Evolutionary conservation across 2,329 filamentous ascomycete species (phyloP), one percentile per base, ranked within the genome.

Genomic region (Neurospora sp.): DNA sequence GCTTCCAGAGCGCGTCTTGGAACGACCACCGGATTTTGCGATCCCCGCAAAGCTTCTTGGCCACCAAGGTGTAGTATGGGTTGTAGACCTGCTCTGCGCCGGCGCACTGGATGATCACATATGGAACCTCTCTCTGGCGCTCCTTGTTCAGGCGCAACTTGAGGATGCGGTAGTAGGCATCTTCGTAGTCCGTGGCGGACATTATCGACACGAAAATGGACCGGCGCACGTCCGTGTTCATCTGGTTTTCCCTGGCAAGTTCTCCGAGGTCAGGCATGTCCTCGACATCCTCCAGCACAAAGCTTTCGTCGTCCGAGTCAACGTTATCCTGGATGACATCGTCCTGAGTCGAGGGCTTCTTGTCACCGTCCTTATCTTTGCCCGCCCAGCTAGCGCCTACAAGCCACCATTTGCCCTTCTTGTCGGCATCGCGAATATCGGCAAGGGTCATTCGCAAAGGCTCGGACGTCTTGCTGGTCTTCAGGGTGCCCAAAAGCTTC

Each of bases 381-480:
- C 86, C 87, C 4, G 85, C 82, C 88, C 95, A 97, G 79, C 93
- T 97, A n/a, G 96, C 95, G 68, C 96, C 96, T 5, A 98, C 92
- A 23, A 98, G 87, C 96, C 96, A 99, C 96, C 96, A 99, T 82
- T 97, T 97, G 0, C 96, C 96, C 77, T 90, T 92, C 77, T 91
- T 95, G 52, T 95, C 91, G 0, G 91, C 90, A 72, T 94, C 88
- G 72, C 89, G 89, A 68, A 99, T 92, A 76, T 99, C 96, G 43
- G 86, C 84, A 4, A 97, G 84, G 11, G 91, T 89, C 70, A 97
- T 89, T 8, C 92, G 89, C 71, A 99, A 85, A 4, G 96, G 93
- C 71, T 96, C 92, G 3, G 88, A 90, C 8, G 90, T 89, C 73
- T 92, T 93, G 70, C 91, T 83, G 75, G 82, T 80, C 77, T 92